A percentile compares a stretch with the other conserved stretches of the same genome.
These are phyloP conservation scores for Arachnopeziza araneosa DNA, from an alignment of 2,329 filamentous ascomycete species.

Conservation along the genomic window DNA sequence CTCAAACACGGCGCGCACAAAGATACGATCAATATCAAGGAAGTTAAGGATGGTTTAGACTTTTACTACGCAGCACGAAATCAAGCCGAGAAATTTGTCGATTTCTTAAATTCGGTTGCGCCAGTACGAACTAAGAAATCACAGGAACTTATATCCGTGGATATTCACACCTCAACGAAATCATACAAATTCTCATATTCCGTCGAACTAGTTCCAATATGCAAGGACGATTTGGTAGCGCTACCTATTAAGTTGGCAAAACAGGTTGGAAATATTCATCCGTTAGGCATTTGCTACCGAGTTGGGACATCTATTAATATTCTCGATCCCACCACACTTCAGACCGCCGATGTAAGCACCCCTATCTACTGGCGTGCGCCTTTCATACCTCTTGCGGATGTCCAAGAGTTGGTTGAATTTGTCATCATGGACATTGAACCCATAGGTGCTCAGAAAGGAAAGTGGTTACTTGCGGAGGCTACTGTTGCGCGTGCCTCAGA, in stretches of 20 bases:
- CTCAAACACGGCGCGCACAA: slow-evolving; percentile 87
- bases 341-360: slow-evolving; percentile 79
- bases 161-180: slow-evolving; percentile 83
- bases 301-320: slow-evolving; percentile 88
- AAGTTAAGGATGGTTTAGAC: slow-evolving; percentile 91
- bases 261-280: slow-evolving; percentile 80
- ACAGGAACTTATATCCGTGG: slow-evolving; percentile 90
- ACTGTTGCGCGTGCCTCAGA: slow-evolving; percentile 85
- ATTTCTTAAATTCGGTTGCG: slow-evolving; percentile 78
- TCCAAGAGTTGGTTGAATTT: slow-evolving; percentile 83
- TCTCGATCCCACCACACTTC: slow-evolving; percentile 83
- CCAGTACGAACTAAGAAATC: slow-evolving; percentile 77
- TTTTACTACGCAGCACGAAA: slow-evolving; percentile 91
- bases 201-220: slow-evolving; percentile 84
- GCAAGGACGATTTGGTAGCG: slow-evolving; percentile 95
- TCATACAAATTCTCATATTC: slow-evolving; percentile 95
- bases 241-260: slow-evolving; percentile 86
- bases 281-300: slow-evolving; percentile 77
- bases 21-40: slow-evolving; percentile 97
- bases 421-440: slow-evolving; percentile 92
- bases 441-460: slow-evolving; percentile 67
- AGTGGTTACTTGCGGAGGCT: slow-evolving; percentile 78
- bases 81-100: slow-evolving; percentile 85
- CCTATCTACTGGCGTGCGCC: slow-evolving; percentile 87
- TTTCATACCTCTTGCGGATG: slow-evolving; percentile 77